A percentile compares a stretch with the other conserved stretches of the same genome.
Conservation (phyloP, 2,329 filamentous ascomycete genomes). For the Penicillium sp. region DNA sequence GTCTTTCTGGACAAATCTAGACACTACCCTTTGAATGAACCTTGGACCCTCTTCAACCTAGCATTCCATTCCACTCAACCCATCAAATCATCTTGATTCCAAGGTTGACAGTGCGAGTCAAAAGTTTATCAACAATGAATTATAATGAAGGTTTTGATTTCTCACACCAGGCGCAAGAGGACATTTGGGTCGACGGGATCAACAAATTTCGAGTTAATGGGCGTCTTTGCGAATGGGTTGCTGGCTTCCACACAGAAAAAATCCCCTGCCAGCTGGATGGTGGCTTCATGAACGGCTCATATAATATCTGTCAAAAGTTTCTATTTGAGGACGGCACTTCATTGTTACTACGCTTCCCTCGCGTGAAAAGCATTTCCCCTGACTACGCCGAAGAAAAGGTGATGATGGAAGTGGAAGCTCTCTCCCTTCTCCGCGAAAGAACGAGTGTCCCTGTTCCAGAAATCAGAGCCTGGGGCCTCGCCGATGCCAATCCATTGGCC, state of each 20-base stretch:
- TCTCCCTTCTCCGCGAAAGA: slow-evolving; percentile 26
- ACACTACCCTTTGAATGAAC: too few species aligned
- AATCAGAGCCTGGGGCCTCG: slow-evolving; percentile 30
- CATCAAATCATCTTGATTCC: neutral
- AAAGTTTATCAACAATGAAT: slow-evolving; percentile 1
- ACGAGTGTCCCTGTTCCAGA: slow-evolving; percentile 20
- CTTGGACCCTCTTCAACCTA: neutral
- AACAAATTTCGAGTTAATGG: slow-evolving; percentile 20
- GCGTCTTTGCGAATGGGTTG: slow-evolving; percentile 32
- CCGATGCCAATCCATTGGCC: slow-evolving; percentile 26
- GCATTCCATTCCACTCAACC: neutral
- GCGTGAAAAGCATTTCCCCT: slow-evolving; percentile 28
- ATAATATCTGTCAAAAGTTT: slow-evolving; percentile 37
- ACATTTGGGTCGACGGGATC: slow-evolving; percentile 26
- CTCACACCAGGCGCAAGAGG: slow-evolving; percentile 13
- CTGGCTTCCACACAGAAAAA: slow-evolving; percentile 34
- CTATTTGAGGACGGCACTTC: slow-evolving; percentile 29
- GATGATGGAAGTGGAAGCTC: slow-evolving; percentile 30
- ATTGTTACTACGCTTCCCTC: slow-evolving; percentile 35
- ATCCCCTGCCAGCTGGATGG: slow-evolving; percentile 35
- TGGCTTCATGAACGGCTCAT: slow-evolving; percentile 34
- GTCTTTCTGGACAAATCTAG: too few species aligned
- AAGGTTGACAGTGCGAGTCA: neutral
- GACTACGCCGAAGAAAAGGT: slow-evolving; percentile 32
- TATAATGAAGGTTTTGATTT: slow-evolving; percentile 9